Base-by-base conservation (phyloP, 768 basidiomycete genomes). In the Epithele typhae region DNA sequence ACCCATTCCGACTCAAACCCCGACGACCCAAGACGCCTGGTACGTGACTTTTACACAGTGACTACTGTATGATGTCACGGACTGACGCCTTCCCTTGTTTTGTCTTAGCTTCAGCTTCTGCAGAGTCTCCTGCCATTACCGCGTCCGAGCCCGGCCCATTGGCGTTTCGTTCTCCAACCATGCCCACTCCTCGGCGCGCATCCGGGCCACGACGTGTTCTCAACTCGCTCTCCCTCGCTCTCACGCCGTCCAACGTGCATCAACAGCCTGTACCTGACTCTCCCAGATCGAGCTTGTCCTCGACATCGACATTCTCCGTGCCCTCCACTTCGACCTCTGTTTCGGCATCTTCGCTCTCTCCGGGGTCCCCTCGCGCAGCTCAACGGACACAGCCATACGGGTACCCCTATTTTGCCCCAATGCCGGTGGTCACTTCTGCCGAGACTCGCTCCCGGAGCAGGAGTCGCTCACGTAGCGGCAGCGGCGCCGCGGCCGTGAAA, bases 351-450 rank as follows among this genome's bases (percentile, higher is more conserved):
- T 27, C 37, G 27, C 25, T 45, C 44, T 27, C 49, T 15, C 24
- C 45, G 15, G 37, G 35, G 3, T 15, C 24, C 25, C 37, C 36
- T 35, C 46, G 30, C 41, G 45, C 36, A 34, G 35, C 46, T 15
- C 40, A 37, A 4, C 53, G 60, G 17, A 61, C 60, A 17, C 58
- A 59, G 53, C 60, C 60, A 21, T 58, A 59, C 40, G 55, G 51
- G 15, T 45, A 54, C 27, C 60, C 60, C 11, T 56, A 59, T 34
- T 59, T 42, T 32, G 56, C 58, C 1, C 33, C 51, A 15, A 52
- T 53, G 51, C 60, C 60, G 8, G 30, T 47, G 40, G 14, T 7
- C 27, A 14, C 8, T 7, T 30, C 27, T 14, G 27, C 27, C 7
- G 27, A 14, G 27, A 30, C 8, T 30, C 27, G 27, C 14, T 14